Base-by-base conservation (phyloP, 2,329 filamentous ascomycete genomes). In the Claviceps paspali region DNA sequence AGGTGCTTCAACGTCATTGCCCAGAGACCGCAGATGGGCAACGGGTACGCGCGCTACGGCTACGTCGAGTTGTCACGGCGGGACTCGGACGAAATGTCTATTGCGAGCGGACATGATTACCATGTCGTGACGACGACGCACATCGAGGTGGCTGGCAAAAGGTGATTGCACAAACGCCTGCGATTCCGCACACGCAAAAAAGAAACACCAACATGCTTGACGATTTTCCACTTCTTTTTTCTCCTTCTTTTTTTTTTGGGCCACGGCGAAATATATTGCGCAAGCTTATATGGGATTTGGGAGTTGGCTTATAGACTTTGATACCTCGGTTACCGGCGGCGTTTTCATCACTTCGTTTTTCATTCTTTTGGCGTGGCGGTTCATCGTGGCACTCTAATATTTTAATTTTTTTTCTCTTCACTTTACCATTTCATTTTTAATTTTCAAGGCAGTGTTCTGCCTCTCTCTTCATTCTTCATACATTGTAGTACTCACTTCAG, bases 1-100 rank as follows among this genome's bases (percentile, higher is more conserved):
- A 32, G 34, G 29, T 45, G 43, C 43, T 47, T 40, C 45, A 47
- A 45, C 22, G 26, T 41, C 5, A 26, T 35, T 7, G 32, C 35
- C 8, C 35, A 41, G 10, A 23, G 22, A 17, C 30, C 35, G 12
- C 31, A 18, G 18, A 23, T 11, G 14, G 37, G 28, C 11, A 4
- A 15, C 11, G 10, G 14, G 6, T 21, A 8, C 7, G 11, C 18
- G n/a, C 14, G 14, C 21, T 23, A 29, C 21, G 14, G 28, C 27
- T 8, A 9, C 11, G 11, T 5, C 8, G 11, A 2, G 14, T 10
- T 15, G 9, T 4, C 24, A 17, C 26, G 33, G n/a, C 33, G 33
- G 14, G 24, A 34, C 33, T 34, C 15, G 15, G 33, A 34, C 11
- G 24, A n/a, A 5, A n/a, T 18, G 4, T 19, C 23, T 15, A 8